phyloP scores from a whole-genome alignment of 2,329 filamentous ascomycete genomes.

The Apiospora hydei region DNA sequence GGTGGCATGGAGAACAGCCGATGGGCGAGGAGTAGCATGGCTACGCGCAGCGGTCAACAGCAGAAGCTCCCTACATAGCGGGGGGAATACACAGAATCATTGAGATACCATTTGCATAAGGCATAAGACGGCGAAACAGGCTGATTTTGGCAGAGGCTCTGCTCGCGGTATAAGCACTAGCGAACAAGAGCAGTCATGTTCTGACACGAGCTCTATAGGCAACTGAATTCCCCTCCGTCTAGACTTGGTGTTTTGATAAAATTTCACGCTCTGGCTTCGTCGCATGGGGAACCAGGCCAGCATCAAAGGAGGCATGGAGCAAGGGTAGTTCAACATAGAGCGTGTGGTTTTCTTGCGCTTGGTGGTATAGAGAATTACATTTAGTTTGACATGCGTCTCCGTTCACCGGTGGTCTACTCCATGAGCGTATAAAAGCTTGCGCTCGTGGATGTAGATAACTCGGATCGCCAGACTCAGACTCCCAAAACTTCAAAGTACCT shows the following conservation, averaged over 20 bases:
- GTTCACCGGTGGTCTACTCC: not conserved
- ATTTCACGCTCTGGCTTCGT: not conserved
- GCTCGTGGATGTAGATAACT: not conserved
- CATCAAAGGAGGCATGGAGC: not conserved
- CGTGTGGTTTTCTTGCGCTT: not conserved
- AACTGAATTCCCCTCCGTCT: not conserved
- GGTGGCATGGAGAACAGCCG: constrained; percentile 31
- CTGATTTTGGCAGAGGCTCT: constrained; percentile 1
- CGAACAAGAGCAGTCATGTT: not conserved
- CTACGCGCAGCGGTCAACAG: not conserved
- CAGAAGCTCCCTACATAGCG: not conserved
- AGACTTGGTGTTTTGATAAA: not conserved
- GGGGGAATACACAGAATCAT: not conserved
- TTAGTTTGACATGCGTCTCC: not conserved
- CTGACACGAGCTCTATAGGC: not conserved
- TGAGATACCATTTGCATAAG: constrained; percentile 9
- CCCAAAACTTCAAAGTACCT: not conserved
- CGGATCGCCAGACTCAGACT: not conserved
- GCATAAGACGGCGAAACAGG: constrained; percentile 14
- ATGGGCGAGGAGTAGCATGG: constrained; percentile 3
- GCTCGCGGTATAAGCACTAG: not conserved
- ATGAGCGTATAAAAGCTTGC: not conserved
- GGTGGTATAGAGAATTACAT: not conserved
- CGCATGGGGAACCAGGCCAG: not conserved
- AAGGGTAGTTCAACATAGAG: not conserved